These are phyloP conservation scores for Acanthamoeba rhysodes DNA, from an alignment of 208 protist species.

Conservation along the genomic window DNA sequence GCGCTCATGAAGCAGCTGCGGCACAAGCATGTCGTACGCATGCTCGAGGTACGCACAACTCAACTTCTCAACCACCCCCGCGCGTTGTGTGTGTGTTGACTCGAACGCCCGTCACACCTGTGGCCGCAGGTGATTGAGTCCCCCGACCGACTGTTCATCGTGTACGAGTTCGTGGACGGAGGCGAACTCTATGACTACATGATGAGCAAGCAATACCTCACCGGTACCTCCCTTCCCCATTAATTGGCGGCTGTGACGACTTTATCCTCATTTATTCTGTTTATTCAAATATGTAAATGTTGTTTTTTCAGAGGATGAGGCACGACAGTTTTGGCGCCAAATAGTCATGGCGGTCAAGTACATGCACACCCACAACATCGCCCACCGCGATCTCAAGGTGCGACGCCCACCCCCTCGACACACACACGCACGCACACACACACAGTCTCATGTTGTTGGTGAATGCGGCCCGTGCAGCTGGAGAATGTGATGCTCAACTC, in stretches of 20 bases:
- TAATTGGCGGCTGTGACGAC: too few relatives aligned
- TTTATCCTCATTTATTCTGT: too few relatives aligned
- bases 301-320: slow-evolving; percentile 55
- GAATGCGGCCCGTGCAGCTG: background rate
- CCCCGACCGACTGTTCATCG: slow-evolving; percentile 6
- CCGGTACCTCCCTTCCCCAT: too few relatives aligned
- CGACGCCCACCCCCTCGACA: too few relatives aligned
- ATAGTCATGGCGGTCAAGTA: slow-evolving; percentile 70
- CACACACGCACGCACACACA: too few relatives aligned
- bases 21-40: slow-evolving; percentile 26
- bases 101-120: too few relatives aligned
- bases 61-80: background rate
- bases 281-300: background rate
- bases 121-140: slow-evolving; percentile 42
- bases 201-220: slow-evolving; percentile 16
- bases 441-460: too few relatives aligned
- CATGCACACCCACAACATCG: slow-evolving; percentile 63
- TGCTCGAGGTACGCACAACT: slow-evolving; percentile 28
- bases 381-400: slow-evolving; percentile 71
- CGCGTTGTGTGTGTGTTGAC: background rate
- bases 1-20: slow-evolving; percentile 65
- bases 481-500: slow-evolving; percentile 71
- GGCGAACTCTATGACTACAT: slow-evolving; percentile 74
- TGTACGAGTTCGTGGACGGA: slow-evolving; percentile 69
- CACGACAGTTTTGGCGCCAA: slow-evolving; percentile 63